Evolutionary conservation across 1,284 basidiomycete species (phyloP), one percentile per base, ranked within the genome.

Genomic region (Ceratorhiza oryzae-sativae): DNA sequence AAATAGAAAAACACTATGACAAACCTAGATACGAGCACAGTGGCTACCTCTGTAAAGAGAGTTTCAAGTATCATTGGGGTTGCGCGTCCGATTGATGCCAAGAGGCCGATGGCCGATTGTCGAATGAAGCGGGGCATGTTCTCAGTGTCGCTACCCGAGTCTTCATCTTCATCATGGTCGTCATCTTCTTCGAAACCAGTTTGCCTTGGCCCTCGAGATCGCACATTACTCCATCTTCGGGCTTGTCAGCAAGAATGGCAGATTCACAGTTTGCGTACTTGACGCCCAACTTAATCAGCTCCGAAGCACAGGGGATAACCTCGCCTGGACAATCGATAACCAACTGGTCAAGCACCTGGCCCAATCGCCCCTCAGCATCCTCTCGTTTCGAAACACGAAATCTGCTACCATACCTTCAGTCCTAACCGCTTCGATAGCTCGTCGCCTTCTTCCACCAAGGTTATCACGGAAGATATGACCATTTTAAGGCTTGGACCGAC

Each of bases 111-210:
- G 2, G 97, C 91, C 2, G 94, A 91, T 65, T 97, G 88, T 73
- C 97, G 90, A 73, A 97, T 94, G 82, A 98, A 98, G 88, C 98
- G 99, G 0, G 95, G 97, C 18, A 93, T 92, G 79, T 99, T 97
- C 79, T n/a, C n/a, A n/a, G n/a, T n/a, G n/a, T 99, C 97, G 75
- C 99, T 96, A 77, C 99, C 97, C 5, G 94, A 95, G 79, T 98
- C 98, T 75, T 80, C 84, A 76, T 77, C 89, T 87, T 92, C 89
- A 76, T 86, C 90, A 42, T 88, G 8, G n/a, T 48, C 46, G 2
- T 15, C 10, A 13, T 46, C 45, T 20, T 4, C 90, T 0, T 94
- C 91, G n/a, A n/a, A n/a, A n/a, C n/a, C n/a, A n/a, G n/a, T n/a
- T n/a, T n/a, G n/a, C n/a, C n/a, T n/a, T n/a, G n/a, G n/a, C n/a